Base-by-base conservation (phyloP, 148 eudicot genomes). In the Rhododendron ovatum region DNA sequence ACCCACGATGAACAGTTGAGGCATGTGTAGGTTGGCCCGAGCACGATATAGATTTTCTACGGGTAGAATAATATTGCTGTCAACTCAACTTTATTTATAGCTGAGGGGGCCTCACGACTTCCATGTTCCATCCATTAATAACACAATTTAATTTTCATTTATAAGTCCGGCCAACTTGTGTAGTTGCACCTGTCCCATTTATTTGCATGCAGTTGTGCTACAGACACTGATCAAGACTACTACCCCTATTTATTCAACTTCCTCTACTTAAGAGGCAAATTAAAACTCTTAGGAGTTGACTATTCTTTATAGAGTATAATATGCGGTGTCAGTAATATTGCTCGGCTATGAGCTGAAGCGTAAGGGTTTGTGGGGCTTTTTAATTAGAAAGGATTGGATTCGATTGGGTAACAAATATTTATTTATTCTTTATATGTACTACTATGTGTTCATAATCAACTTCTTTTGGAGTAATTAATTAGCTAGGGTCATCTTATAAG, bases 1-100 rank as follows among this genome's bases (percentile, higher is more conserved):
- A 0, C 0, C 0, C 20, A 3, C 2, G 4, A 13, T 53, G 17
- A 15, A 15, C 1, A 53, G 1, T 3, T 0, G 3, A 14, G 4
- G 0, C 14, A 5, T 2, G 5, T 5, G 5, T 17, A 57, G 18
- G 2, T 18, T 57, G 63, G 0, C 0, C 24, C 1, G 61, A 55
- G 5, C 6, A 5, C 15, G 3, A 0, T 10, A 50, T 37, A 37
- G 63, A 57, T 17, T 57, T 57, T 57, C 18, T 53, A 53, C 0
- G 20, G 20, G 20, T 53, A 15, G 0, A 10, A 48, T 37, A 37
- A 3, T 41, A 39, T 3, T 47, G 51, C 59, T 17, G 24, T 57
- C 7, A 18, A 57, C 24, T 57, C 24, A 57, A 18, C 6, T 55
- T 55, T 37, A 35, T 35, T 35, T 15, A 17, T 13, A 26, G 75